These are phyloP conservation scores for Centrapalus pauciflorus DNA, from an alignment of 129 eudicot genomes.

Conservation along the genomic window DNA sequence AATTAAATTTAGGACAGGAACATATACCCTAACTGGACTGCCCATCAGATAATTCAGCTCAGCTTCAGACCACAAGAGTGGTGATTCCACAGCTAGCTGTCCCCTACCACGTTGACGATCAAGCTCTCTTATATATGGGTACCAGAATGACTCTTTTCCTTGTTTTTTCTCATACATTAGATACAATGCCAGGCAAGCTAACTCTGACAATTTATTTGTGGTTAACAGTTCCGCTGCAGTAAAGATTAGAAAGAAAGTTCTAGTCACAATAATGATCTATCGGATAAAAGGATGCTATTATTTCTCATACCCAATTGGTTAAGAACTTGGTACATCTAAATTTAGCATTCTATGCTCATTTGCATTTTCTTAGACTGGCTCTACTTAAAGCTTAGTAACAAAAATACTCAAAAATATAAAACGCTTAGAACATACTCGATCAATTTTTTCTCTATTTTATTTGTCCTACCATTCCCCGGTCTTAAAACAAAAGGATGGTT, in stretches of 20 bases:
- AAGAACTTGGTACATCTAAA: neutral
- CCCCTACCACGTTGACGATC: constrained; percentile 98
- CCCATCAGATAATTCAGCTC: constrained; percentile 79
- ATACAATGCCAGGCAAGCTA: constrained; percentile 90
- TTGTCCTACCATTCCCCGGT: neutral
- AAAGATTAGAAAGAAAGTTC: neutral
- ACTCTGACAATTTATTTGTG: constrained; percentile 84
- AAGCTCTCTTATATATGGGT: constrained; percentile 91
- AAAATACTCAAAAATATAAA: neutral
- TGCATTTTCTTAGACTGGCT: neutral
- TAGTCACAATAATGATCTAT: neutral
- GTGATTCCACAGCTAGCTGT: constrained; percentile 92
- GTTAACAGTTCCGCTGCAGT: constrained; percentile 89
- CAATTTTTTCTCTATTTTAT: too few species aligned
- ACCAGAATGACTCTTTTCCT: constrained; percentile 89
- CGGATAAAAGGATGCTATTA: neutral
- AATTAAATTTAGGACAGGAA: neutral
- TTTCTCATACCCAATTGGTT: neutral
- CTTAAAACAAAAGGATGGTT: neutral
- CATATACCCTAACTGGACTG: constrained; percentile 73
- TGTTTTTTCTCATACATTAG: constrained; percentile 97
- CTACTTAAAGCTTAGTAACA: neutral
- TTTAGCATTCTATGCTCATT: neutral
- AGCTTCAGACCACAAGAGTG: constrained; percentile 77
- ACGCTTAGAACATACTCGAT: neutral